These are phyloP conservation scores for Allium sativum DNA, from an alignment of 106 monocot genomes.

Conservation along the genomic window DNA sequence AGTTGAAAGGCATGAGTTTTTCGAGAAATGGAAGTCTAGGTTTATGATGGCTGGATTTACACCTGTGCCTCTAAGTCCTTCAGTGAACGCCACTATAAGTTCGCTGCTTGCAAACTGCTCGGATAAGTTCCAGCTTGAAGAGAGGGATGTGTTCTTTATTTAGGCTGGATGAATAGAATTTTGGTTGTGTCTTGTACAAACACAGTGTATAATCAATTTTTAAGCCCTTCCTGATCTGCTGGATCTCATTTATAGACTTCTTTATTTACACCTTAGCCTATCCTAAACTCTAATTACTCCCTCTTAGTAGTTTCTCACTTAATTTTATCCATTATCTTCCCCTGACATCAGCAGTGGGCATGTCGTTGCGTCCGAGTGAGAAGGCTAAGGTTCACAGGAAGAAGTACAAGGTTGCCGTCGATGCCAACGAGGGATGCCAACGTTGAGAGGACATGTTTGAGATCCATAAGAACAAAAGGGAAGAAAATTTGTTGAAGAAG, in stretches of 20 bases:
- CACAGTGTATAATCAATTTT: too few species aligned
- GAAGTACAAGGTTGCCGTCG: slow-evolving; percentile 56
- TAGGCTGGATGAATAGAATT: slow-evolving; percentile 78
- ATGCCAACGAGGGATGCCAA: slow-evolving; percentile 13
- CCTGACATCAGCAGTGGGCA: slow-evolving; percentile 45
- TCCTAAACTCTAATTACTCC: background rate
- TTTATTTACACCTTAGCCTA: too few species aligned
- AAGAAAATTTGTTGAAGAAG: slow-evolving; percentile 50
- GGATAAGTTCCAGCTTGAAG: slow-evolving; percentile 46
- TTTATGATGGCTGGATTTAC: slow-evolving; percentile 83
- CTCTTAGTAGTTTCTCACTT: background rate
- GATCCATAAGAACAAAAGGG: slow-evolving; percentile 44
- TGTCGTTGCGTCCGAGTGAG: too few species aligned
- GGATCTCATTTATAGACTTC: too few species aligned
- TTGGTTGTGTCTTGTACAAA: slow-evolving; percentile 70
- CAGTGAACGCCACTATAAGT: slow-evolving; percentile 77
- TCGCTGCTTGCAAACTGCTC: slow-evolving; percentile 50
- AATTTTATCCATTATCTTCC: slow-evolving; percentile 29
- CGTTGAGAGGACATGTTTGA: slow-evolving; percentile 21
- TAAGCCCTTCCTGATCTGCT: too few species aligned
- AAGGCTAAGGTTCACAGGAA: too few species aligned
- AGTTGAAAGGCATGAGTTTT: slow-evolving; percentile 72
- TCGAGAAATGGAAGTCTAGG: slow-evolving; percentile 80
- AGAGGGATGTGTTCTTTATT: slow-evolving; percentile 74
- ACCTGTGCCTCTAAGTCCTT: slow-evolving; percentile 50